Base-by-base conservation (phyloP, 2,329 filamentous ascomycete genomes). In the Thelonectria discophora region DNA sequence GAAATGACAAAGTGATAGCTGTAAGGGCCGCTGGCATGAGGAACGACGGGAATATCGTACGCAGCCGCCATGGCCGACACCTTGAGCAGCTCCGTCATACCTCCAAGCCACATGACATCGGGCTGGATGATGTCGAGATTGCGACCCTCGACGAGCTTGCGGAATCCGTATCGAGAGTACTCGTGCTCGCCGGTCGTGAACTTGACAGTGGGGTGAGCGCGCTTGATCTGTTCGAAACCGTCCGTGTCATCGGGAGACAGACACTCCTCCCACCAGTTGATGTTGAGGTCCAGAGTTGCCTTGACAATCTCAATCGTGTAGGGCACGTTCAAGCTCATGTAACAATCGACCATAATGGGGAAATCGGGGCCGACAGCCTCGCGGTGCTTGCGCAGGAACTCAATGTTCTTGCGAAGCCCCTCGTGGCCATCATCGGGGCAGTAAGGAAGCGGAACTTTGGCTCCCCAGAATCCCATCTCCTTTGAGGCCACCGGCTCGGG, bases 201-300 rank as follows among this genome's bases (percentile, higher is more conserved):
- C 78, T 96, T 97, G 78, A 94, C 83, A 2, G 89, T 90, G 1
- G 94, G 94, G 75, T 97, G 93, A 1, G 94, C 94, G 51, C 90
- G 88, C 84, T 97, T 97, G 80, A 97, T 88, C 75, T 93, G 88
- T 67, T 88, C 90, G 72, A 96, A 96, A 58, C 94, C 94, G 72
- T 97, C 94, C 49, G 91, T 92, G 80, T 97, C 94, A 77, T 97
- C 94, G 11, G 94, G 94, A 30, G 89, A 91, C 65, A 97, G 81
- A 67, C 93, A 96, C 81, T 97, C 94, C 81, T 97, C 94, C 93
- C 93, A 97, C 94, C 94, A 97, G 81, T 97, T 93, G 76, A 97
- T 94, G 77, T 94, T 86, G 68, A 97, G 85, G 69, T 93, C 88
- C 70, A 92, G 86, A 74, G 90, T 93, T 53, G 89, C 90, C 79